Conservation (phyloP, 176 grass and related monocot species). For the Carex scoparia region DNA sequence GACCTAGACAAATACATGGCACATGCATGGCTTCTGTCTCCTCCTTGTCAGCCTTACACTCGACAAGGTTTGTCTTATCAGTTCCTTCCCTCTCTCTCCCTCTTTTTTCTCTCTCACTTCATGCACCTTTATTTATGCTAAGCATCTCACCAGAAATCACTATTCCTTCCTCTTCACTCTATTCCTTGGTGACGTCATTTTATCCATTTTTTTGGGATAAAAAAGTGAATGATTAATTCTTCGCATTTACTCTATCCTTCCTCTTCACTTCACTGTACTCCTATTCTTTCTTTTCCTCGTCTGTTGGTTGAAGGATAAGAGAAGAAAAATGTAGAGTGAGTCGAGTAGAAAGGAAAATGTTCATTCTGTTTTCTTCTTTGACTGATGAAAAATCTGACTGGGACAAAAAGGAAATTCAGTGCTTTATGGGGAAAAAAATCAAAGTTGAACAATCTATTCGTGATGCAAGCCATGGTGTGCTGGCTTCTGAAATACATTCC, state of each 20-base stretch:
- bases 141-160: background rate
- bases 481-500: background rate
- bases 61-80: constrained; percentile 61
- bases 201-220: background rate
- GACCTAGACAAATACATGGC: constrained; percentile 82
- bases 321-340: background rate
- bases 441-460: background rate
- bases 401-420: background rate
- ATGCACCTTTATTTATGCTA: background rate
- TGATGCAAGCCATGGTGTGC: background rate
- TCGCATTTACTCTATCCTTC: background rate
- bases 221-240: background rate
- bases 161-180: background rate
- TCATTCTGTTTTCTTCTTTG: background rate
- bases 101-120: too few species aligned
- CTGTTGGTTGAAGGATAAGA: background rate
- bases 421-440: background rate
- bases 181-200: background rate
- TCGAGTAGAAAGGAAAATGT: background rate
- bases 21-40: constrained; percentile 89
- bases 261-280: background rate
- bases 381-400: background rate
- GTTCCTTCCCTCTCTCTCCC: background rate
- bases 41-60: constrained; percentile 97
- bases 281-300: background rate